Base-by-base conservation (phyloP, 352 stramenopile species). In the Globisporangium yorkense region DNA sequence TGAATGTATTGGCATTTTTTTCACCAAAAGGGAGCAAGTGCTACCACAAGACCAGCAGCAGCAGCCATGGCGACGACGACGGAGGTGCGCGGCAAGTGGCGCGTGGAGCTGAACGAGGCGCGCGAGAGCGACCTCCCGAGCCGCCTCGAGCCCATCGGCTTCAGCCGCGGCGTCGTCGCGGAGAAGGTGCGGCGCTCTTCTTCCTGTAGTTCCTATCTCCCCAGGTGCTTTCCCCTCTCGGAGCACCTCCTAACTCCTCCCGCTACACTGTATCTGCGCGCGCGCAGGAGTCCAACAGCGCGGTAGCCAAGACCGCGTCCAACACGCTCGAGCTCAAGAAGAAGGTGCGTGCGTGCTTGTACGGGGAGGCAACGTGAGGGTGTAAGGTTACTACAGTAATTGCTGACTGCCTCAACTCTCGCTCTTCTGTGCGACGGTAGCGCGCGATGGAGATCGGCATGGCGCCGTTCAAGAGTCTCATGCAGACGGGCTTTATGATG, bases 401-500 rank as follows among this genome's bases (percentile, higher is more conserved):
- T 33, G 29, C 8, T 56, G 45, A 54, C 31, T 63, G 54, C 51
- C 55, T 6, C 20, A 62, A n/a, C 18, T 40, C 39, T 31, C 7
- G 50, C 20, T 47, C 57, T 54, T 57, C 15, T n/a, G 39, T 50
- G 27, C 52, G 21, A 20, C 0, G 15, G 3, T 54, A 97, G 87
- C 84, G 88, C 48, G 87, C 89, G 20, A 96, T 96, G 85, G 88
- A 96, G 67, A 94, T 97, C 50, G 89, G 85, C 31, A 86, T 81
- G 70, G 84, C 74, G 50, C 91, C 91, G 29, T 96, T 96, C 58
- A 97, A 97, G 76, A 89, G 86, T n/a, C 60, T 98, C 21, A 75
- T 97, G 59, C 95, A 97, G 67, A 97, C 94, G 21, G 92, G 77
- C 29, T 95, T 98, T 67, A 98, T 98, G 92, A 97, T 98, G 86